Percentiles rank a stretch among this genome's conserved stretches.
phyloP scores from a whole-genome alignment of 148 eudicot genomes.

The Rhododendron henanense region DNA sequence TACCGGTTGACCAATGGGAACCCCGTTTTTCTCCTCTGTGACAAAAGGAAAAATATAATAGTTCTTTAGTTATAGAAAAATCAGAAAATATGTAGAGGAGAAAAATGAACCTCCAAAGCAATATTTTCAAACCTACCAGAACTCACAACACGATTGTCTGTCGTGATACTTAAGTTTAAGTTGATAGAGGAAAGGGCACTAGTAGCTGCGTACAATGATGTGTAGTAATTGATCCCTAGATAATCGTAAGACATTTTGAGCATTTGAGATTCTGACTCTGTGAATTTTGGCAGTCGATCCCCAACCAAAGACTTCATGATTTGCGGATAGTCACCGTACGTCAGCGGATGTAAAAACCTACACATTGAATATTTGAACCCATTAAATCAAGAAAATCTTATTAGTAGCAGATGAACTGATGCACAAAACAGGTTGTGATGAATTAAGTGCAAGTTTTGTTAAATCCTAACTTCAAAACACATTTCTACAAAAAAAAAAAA shows the following conservation, averaged over 20 bases:
- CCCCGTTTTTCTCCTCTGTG: constrained; percentile 6
- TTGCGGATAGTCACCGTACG: constrained; percentile 42
- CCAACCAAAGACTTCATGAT: constrained; percentile 31
- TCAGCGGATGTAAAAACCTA: constrained; percentile 52
- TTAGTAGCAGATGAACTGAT: not conserved
- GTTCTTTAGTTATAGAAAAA: not conserved
- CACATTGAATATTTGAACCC: not conserved
- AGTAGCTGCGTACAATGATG: constrained; percentile 29
- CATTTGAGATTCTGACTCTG: constrained; percentile 19
- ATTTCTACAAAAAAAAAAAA: no score
- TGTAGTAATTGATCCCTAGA: constrained; percentile 52
- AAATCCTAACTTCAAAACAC: not conserved
- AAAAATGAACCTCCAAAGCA: not conserved
- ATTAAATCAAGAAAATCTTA: not conserved
- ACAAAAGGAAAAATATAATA: not conserved
- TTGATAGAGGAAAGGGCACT: constrained; percentile 6
- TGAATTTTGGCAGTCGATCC: constrained; percentile 38
- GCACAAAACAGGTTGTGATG: not conserved
- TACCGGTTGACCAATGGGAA: constrained; percentile 22
- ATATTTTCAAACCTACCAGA: constrained; percentile 15
- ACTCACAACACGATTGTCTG: constrained; percentile 24
- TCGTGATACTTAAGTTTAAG: constrained; percentile 16
- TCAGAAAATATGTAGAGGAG: not conserved
- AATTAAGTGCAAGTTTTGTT: not conserved
- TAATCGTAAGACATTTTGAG: constrained; percentile 44